Percentiles rank a stretch among this genome's conserved stretches.
Conservation (phyloP, 805 yeast species). For the Sugiyamaella mastotermitis region DNA sequence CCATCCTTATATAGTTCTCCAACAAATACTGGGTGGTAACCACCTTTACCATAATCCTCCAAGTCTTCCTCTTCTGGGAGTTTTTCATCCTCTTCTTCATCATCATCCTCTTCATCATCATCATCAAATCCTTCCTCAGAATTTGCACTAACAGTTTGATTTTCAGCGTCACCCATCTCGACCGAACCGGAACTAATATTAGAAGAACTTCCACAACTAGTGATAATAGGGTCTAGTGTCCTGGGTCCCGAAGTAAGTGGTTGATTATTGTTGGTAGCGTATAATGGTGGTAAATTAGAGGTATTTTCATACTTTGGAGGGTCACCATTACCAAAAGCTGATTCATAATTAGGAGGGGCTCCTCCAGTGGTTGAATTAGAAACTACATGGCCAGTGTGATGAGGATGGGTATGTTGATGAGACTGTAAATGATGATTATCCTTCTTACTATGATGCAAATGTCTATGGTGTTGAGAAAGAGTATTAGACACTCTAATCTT, state of each 20-base stretch:
- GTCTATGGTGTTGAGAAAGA: slow-evolving; percentile 3
- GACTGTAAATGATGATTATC: slow-evolving; percentile 18
- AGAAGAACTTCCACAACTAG: not conserved
- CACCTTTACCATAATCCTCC: slow-evolving; percentile 85
- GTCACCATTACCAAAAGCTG: not conserved
- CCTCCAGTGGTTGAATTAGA: not conserved
- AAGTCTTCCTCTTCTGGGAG: slow-evolving; percentile 61
- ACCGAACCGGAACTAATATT: not conserved
- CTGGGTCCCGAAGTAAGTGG: slow-evolving; percentile 1
- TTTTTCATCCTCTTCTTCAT: slow-evolving; percentile 12
- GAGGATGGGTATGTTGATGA: slow-evolving; percentile 7
- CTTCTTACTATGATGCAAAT: slow-evolving; percentile 12
- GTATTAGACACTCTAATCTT: slow-evolving; percentile 1
- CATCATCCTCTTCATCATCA: slow-evolving; percentile 7
- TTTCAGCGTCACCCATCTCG: not conserved
- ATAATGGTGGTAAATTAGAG: not conserved
- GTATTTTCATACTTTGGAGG: slow-evolving; percentile 1
- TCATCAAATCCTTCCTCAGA: slow-evolving; percentile 1
- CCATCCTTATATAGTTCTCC: slow-evolving; percentile 80
- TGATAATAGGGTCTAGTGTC: not conserved
- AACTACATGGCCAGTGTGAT: slow-evolving; percentile 9
- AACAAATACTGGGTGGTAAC: slow-evolving; percentile 88
- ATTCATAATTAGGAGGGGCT: slow-evolving; percentile 14
- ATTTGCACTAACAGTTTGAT: not conserved
- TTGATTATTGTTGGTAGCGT: not conserved